These are phyloP conservation scores for Kwoniella mangroviensis DNA, from an alignment of 768 basidiomycete species.

Conservation along the genomic window DNA sequence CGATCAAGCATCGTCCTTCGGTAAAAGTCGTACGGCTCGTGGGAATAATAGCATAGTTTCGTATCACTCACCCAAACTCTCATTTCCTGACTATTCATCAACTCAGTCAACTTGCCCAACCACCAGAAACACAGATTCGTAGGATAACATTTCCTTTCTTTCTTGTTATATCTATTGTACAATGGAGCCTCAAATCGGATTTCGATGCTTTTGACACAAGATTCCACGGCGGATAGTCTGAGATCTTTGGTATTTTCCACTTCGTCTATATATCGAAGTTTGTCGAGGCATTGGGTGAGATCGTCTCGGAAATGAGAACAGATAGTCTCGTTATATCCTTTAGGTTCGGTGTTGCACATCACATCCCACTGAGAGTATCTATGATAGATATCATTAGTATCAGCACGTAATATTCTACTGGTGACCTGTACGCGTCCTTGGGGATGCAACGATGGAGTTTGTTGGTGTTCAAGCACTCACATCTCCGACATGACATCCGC, in stretches of 20 bases:
- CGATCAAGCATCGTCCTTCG: neutral
- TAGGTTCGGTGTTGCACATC: conserved; percentile 7
- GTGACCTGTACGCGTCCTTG: neutral
- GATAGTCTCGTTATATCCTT: conserved; percentile 13
- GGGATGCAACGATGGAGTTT: too few species aligned
- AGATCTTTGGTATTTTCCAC: conserved; percentile 9
- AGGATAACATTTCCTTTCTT: neutral
- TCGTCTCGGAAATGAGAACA: conserved; percentile 11
- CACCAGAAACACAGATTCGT: conserved; percentile 16
- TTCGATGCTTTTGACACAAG: neutral
- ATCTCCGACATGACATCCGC: conserved; percentile 18
- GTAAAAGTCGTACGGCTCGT: neutral
- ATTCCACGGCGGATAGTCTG: conserved; percentile 1
- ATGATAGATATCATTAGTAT: neutral
- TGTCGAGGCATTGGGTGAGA: conserved; percentile 10
- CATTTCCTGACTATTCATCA: conserved; percentile 14
- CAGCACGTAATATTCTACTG: neutral
- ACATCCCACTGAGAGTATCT: conserved; percentile 17
- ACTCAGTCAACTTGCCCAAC: conserved; percentile 2
- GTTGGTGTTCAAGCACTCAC: neutral
- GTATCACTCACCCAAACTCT: conserved; percentile 7
- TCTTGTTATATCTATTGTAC: conserved; percentile 12
- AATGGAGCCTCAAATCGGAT: conserved; percentile 3
- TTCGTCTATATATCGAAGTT: conserved; percentile 13
- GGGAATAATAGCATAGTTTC: neutral